phyloP scores from a whole-genome alignment of 2,329 filamentous ascomycete species.

The Hypomyces perniciosus region DNA sequence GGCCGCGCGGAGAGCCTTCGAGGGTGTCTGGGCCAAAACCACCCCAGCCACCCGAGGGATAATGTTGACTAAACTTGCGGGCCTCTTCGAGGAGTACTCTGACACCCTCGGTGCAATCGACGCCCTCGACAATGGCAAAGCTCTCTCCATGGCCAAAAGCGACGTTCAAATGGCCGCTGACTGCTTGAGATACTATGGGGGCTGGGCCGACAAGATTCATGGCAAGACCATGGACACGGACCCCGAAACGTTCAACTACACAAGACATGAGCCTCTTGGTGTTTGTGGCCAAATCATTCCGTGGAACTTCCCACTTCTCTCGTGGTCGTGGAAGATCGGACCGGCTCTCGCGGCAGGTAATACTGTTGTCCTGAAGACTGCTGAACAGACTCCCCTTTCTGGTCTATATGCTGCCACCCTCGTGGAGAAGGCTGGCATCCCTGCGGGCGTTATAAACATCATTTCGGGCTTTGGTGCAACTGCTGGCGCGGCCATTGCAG shows the following conservation, averaged over 20 bases:
- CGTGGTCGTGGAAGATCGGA: conserved; percentile 71
- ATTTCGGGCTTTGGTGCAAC: conserved; percentile 5
- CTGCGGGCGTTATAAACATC: conserved; percentile 10
- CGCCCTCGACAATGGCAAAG: conserved; percentile 75
- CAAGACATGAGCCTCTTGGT: conserved; percentile 57
- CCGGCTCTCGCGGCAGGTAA: conserved; percentile 64
- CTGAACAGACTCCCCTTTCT: conserved; percentile 54
- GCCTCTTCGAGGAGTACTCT: conserved; percentile 65
- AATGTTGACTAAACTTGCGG: conserved; percentile 63
- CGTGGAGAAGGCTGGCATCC: conserved; percentile 4
- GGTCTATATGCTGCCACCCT: conserved; percentile 8
- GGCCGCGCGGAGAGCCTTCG: conserved; percentile 73
- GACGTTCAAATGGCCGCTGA: conserved; percentile 60
- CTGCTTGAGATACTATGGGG: conserved; percentile 62
- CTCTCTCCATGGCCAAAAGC: conserved; percentile 61
- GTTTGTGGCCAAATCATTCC: conserved; percentile 75
- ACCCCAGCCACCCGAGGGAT: conserved; percentile 63
- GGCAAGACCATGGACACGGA: conserved; percentile 72
- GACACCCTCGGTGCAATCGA: conserved; percentile 70
- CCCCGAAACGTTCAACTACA: conserved; percentile 69
- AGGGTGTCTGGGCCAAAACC: conserved; percentile 58
- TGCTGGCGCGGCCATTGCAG: conserved; percentile 4
- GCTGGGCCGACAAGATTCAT: conserved; percentile 79
- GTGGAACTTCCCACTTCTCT: conserved; percentile 74
- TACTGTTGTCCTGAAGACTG: conserved; percentile 62